These are phyloP conservation scores for Leccinum variabile DNA, from an alignment of 1,284 basidiomycete genomes.

Conservation along the genomic window DNA sequence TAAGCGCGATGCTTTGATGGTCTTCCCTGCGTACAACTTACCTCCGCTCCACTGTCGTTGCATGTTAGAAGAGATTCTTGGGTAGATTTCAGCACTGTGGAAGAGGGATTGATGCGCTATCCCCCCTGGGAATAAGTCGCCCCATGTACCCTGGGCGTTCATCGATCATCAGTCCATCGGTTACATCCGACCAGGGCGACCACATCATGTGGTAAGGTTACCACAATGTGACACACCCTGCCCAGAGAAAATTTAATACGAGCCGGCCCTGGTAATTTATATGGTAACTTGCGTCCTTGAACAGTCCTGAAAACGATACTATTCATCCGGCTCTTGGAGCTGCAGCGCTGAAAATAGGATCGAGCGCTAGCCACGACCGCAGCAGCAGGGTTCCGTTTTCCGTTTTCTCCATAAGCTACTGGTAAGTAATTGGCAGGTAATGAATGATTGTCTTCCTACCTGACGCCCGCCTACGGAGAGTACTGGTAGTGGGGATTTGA, in stretches of 20 bases:
- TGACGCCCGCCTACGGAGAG: too few relatives aligned
- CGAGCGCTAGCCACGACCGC: not conserved
- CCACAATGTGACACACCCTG: not conserved
- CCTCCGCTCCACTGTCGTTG: not conserved
- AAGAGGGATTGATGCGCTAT: not conserved
- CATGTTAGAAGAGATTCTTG: not conserved
- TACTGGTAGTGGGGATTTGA: too few relatives aligned
- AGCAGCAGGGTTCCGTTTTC: not conserved
- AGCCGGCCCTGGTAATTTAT: not conserved
- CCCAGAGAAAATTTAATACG: not conserved
- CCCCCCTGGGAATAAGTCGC: not conserved
- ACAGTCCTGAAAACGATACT: not conserved
- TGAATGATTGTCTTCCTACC: too few relatives aligned
- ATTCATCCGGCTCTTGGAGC: not conserved
- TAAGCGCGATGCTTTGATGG: not conserved
- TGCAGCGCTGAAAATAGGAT: not conserved
- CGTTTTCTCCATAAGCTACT: too few relatives aligned
- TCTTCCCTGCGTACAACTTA: not conserved
- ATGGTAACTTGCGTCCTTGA: not conserved
- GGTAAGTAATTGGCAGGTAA: too few relatives aligned
- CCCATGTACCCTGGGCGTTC: not conserved
- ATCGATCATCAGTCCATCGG: not conserved
- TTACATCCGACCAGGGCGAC: not conserved
- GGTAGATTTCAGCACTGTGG: not conserved
- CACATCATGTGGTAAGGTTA: not conserved